Percentiles rank a stretch among this genome's conserved stretches.
Conservation (phyloP, 305 asterid genomes). For the Solanum hybrid region DNA sequence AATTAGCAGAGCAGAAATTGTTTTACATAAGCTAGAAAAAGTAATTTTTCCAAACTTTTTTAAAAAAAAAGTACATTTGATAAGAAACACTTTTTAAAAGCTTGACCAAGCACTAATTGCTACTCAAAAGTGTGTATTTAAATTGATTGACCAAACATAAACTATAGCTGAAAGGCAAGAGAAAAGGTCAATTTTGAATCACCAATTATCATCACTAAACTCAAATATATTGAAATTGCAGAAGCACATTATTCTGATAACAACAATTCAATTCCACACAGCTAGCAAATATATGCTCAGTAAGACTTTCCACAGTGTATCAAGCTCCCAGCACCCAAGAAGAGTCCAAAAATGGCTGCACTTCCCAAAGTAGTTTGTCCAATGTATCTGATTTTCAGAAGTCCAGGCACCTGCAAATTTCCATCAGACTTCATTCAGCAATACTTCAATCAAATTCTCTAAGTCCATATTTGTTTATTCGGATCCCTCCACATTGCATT, state of each 20-base stretch:
- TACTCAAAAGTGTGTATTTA: not conserved
- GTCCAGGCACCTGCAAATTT: slow-evolving; percentile 66
- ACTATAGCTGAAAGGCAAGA: not conserved
- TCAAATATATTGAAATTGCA: not conserved
- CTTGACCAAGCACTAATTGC: not conserved
- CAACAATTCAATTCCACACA: not conserved
- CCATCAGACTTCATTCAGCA: not conserved
- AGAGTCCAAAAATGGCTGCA: slow-evolving; percentile 21
- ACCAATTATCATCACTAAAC: not conserved
- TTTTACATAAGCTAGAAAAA: too few species aligned
- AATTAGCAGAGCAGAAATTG: not conserved
- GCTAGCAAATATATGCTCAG: slow-evolving; percentile 9
- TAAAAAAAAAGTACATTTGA: too few species aligned
- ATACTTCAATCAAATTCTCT: not conserved
- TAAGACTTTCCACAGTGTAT: slow-evolving; percentile 85
- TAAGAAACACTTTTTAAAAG: too few species aligned
- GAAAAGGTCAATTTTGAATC: not conserved
- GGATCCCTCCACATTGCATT: not conserved
- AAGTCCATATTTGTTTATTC: not conserved
- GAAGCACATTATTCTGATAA: not conserved
- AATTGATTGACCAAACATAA: not conserved
- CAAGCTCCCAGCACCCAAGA: slow-evolving; percentile 22
- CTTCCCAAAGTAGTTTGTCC: slow-evolving; percentile 86
- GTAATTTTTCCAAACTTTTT: too few species aligned
- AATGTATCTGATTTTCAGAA: slow-evolving; percentile 65